Conservation (phyloP, 139 green algal species). For the Dunaliella primolecta region DNA sequence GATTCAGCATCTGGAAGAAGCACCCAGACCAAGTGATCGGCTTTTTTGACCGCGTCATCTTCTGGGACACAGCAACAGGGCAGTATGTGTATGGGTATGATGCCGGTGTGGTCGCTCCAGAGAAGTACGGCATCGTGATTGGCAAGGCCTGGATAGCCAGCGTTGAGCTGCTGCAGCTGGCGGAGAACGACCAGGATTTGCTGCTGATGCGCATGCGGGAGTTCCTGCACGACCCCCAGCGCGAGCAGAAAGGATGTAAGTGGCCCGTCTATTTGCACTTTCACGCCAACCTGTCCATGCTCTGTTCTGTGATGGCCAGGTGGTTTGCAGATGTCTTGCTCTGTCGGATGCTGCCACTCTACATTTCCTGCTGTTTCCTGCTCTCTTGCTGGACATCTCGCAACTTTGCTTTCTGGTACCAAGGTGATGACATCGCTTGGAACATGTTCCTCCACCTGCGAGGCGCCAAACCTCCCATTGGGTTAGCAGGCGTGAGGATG, state of each 20-base stretch:
- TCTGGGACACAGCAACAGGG: not conserved
- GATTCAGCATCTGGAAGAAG: not conserved
- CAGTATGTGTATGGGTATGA: not conserved
- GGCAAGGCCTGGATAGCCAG: not conserved
- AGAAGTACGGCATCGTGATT: not conserved
- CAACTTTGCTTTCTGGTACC: too few relatives aligned
- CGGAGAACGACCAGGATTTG: not conserved
- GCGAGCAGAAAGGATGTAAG: not conserved
- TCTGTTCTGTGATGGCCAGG: too few relatives aligned
- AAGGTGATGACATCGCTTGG: not conserved
- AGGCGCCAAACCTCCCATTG: not conserved
- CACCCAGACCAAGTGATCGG: not conserved
- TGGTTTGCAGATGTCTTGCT: too few relatives aligned
- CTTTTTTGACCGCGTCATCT: not conserved
- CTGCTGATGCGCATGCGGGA: not conserved
- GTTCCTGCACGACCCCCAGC: not conserved
- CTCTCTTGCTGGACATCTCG: too few relatives aligned
- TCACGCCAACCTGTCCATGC: too few relatives aligned
- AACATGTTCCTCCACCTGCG: not conserved
- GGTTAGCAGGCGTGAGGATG: not conserved
- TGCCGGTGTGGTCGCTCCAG: not conserved
- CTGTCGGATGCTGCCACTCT: too few relatives aligned
- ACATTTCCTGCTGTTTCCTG: too few relatives aligned
- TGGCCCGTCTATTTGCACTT: too few relatives aligned
- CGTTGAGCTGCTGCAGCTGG: not conserved